Evolutionary conservation across 192 early-diverging fungal species (phyloP), one percentile per base, ranked within the genome.

Genomic region (Coemansia aciculifera): DNA sequence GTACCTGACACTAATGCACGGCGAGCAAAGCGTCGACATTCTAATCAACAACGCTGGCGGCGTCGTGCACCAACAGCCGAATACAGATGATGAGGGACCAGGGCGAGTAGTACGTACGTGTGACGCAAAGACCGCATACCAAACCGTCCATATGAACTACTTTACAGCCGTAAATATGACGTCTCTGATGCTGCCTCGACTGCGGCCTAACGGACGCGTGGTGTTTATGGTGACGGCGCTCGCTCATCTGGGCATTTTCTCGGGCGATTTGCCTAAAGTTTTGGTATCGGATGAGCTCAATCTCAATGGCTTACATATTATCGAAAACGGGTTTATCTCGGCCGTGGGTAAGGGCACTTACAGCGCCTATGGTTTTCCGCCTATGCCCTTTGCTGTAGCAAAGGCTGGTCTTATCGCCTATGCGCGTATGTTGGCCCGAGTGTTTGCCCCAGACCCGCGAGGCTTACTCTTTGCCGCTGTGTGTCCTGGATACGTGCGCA

Each of bases 11-110:
- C 54, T 78, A 62, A 64, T 78, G 69, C 81, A 83, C 59, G 81
- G 81, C 29, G 46, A 62, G 42, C 69, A 60, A 52, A 69, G 75
- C 70, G 67, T 78, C n/a, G 81, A 83, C 43, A 60, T 83, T 5
- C 62, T 83, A 36, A 43, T 83, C 7, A 83, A 83, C 62, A 83
- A 83, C 51, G 81, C 81, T 2, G 81, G 81, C 21, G 79, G 79
- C 13, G 79, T 82, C 0, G 79, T 76, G 0, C 27, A 31, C 29
- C 24, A 27, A 11, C 21, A 23, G 13, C 12, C 24, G 1, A 15
- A 31, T 24, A 27, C 21, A 12, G 49, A 27, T 11, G 52, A 3
- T 4, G 66, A 62, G 17, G 5, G 49, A 17, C 44, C 37, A 0
- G 64, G 36, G 2, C 36, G 21, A 54, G 42, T 66, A 2, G 74